Percentiles rank a stretch among this genome's conserved stretches.
phyloP scores from a whole-genome alignment of 345 rosid species.

The Excoecaria cochinchinensis region DNA sequence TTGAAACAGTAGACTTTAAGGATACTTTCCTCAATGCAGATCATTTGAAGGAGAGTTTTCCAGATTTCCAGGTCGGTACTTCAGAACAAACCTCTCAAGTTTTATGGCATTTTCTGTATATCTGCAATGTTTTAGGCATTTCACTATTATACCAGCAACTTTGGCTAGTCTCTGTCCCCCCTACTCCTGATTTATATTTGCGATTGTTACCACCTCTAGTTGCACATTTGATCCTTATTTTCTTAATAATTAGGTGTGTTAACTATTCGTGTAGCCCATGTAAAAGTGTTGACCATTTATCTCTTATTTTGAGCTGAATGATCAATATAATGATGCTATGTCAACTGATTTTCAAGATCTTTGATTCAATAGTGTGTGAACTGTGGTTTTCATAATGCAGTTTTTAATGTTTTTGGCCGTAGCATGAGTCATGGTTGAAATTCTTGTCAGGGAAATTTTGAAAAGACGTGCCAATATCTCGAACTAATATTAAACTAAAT shows the following conservation, averaged over 20 bases:
- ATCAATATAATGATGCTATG: background rate
- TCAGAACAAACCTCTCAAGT: background rate
- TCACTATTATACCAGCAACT: background rate
- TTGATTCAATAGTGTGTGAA: background rate
- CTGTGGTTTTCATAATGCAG: background rate
- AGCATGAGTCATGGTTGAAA: background rate
- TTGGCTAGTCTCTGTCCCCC: background rate
- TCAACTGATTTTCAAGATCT: background rate
- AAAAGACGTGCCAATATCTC: background rate
- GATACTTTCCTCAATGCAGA: slow-evolving; percentile 82
- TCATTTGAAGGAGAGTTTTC: slow-evolving; percentile 76
- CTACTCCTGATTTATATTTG: background rate
- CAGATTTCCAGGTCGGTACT: slow-evolving; percentile 66
- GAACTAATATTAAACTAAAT: background rate
- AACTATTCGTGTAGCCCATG: background rate
- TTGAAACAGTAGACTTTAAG: slow-evolving; percentile 86
- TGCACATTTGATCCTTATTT: background rate
- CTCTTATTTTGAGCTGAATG: background rate
- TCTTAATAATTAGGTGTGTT: background rate
- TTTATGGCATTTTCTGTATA: background rate
- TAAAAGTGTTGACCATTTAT: background rate
- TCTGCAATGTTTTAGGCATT: background rate
- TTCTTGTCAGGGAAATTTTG: background rate
- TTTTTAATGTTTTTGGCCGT: background rate
- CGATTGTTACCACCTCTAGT: background rate